Evolutionary conservation across 2,329 filamentous ascomycete species (phyloP).

Genomic region (Colletotrichum plurivorum): DNA sequence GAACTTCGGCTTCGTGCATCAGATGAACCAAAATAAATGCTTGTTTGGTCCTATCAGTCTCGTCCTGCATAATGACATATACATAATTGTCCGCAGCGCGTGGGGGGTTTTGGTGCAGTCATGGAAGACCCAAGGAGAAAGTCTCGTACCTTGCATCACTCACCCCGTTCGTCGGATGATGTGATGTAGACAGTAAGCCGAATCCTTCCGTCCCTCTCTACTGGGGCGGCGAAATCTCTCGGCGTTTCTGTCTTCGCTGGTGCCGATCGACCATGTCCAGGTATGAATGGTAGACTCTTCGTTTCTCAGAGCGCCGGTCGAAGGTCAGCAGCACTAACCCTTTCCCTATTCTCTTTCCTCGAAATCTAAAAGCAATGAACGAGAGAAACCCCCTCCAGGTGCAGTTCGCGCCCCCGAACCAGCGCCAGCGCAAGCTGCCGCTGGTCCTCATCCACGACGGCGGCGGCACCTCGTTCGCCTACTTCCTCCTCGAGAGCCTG

Average conservation of each 20-base stretch:
- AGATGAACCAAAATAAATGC: background rate
- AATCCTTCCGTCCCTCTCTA: background rate
- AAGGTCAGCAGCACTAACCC: too few species aligned
- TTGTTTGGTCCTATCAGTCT: background rate
- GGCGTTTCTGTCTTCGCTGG: too few species aligned
- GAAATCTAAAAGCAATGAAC: background rate
- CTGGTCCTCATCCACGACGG: conserved; percentile 50
- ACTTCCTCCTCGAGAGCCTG: conserved; percentile 47
- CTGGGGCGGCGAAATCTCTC: background rate
- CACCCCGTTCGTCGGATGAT: conserved; percentile 3
- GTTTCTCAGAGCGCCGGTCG: too few species aligned
- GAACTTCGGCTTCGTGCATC: background rate
- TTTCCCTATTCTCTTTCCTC: too few species aligned
- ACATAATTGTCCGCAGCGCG: background rate
- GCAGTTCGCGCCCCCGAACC: conserved; percentile 10
- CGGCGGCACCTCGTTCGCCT: conserved; percentile 49
- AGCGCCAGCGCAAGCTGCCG: conserved; percentile 31
- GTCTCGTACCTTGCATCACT: background rate
- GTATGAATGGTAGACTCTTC: background rate
- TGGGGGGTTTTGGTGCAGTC: background rate
- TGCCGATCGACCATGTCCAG: too few species aligned
- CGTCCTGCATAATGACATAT: background rate
- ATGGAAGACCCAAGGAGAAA: background rate
- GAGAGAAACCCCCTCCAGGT: conserved; percentile 13
- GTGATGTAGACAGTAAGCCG: conserved; percentile 15